Percentiles rank a stretch among this genome's conserved stretches.
Conservation (phyloP, 2,329 filamentous ascomycete species). For the Cercospora sp. region DNA sequence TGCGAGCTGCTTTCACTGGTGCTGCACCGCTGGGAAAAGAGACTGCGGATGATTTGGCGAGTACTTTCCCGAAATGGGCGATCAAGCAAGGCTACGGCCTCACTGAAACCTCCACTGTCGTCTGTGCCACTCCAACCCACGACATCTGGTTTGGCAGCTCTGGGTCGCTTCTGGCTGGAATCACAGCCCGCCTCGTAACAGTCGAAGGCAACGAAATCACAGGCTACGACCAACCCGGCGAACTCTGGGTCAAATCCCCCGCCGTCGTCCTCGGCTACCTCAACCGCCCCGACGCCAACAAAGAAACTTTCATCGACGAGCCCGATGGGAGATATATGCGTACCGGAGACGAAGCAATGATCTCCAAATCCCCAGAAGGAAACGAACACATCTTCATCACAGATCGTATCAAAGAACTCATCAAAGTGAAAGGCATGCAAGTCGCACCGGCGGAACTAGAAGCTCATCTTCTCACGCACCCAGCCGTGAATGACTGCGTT, state of each 20-base stretch:
- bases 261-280: slow-evolving; percentile 79
- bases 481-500: slow-evolving; percentile 72
- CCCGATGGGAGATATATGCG: slow-evolving; percentile 64
- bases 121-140: slow-evolving; percentile 58
- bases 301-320: slow-evolving; percentile 65
- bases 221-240: slow-evolving; percentile 71
- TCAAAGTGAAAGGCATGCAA: slow-evolving; percentile 66
- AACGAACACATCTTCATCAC: slow-evolving; percentile 82
- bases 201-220: slow-evolving; percentile 70
- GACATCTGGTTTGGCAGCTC: slow-evolving; percentile 73
- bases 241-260: slow-evolving; percentile 76
- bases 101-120: slow-evolving; percentile 74
- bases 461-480: slow-evolving; percentile 73
- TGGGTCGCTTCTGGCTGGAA: slow-evolving; percentile 66
- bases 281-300: slow-evolving; percentile 79
- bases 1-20: slow-evolving; percentile 67
- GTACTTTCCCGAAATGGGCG: slow-evolving; percentile 62
- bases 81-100: slow-evolving; percentile 68
- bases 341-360: slow-evolving; percentile 80
- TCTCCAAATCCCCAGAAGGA: slow-evolving; percentile 63
- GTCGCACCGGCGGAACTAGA: slow-evolving; percentile 83
- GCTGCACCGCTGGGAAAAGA: slow-evolving; percentile 77
- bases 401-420: slow-evolving; percentile 71
- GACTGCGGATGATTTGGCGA: slow-evolving; percentile 63
- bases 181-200: slow-evolving; percentile 66